Evolutionary conservation across 2,329 filamentous ascomycete genomes (phyloP).

Genomic region (Sclerotinia minor): DNA sequence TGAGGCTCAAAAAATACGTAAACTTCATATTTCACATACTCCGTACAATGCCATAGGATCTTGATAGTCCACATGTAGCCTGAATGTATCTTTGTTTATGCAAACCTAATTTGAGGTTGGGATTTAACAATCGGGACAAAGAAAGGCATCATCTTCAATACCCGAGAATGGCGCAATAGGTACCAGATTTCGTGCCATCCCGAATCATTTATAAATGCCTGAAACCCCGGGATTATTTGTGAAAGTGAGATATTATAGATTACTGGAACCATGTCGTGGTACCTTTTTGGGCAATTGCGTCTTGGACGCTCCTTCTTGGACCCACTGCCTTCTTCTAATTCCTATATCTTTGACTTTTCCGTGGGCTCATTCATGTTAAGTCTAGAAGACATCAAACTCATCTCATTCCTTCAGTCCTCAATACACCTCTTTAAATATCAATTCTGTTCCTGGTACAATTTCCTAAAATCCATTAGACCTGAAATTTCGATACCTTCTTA

Average conservation of each 20-base stretch:
- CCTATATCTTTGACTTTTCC: constrained; percentile 11
- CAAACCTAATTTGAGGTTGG: background rate
- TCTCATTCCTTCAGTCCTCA: constrained; percentile 1
- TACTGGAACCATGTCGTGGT: constrained; percentile 15
- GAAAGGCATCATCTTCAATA: constrained; percentile 21
- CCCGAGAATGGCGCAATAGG: constrained; percentile 24
- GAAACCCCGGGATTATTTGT: background rate
- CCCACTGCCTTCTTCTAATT: constrained; percentile 1
- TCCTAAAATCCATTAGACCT: background rate
- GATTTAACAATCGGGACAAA: constrained; percentile 22
- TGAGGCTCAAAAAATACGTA: background rate
- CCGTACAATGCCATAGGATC: background rate
- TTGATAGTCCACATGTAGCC: background rate
- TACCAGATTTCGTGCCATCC: constrained; percentile 15
- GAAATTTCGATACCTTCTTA: background rate
- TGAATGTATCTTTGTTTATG: background rate
- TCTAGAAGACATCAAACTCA: background rate
- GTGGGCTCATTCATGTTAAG: background rate
- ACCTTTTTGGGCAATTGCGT: constrained; percentile 13
- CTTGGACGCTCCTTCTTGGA: constrained; percentile 17
- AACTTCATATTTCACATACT: background rate
- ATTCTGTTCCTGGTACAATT: background rate
- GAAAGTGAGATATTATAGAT: background rate
- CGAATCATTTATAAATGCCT: constrained; percentile 13
- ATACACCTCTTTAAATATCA: background rate